phyloP scores from a whole-genome alignment of 345 rosid species.

The Ceriops tagal region DNA sequence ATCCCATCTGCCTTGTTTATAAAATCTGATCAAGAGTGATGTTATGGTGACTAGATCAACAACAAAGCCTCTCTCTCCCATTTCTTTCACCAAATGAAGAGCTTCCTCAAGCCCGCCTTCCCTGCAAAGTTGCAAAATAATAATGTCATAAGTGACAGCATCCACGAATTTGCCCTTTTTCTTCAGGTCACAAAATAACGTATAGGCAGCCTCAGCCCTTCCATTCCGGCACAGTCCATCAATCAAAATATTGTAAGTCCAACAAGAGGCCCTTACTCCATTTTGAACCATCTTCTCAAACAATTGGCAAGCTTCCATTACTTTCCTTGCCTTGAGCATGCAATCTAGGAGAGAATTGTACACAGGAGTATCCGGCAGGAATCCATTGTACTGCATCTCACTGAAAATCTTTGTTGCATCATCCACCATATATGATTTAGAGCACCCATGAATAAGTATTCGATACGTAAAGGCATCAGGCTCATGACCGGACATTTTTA shows the following conservation, averaged over 20 bases:
- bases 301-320: slow-evolving; percentile 69
- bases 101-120: slow-evolving; percentile 77
- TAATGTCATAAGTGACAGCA: slow-evolving; percentile 72
- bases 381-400: slow-evolving; percentile 78
- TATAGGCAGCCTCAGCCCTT: slow-evolving; percentile 73
- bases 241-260: slow-evolving; percentile 83
- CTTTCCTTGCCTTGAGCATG: slow-evolving; percentile 73
- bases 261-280: slow-evolving; percentile 73
- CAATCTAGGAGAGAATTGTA: slow-evolving; percentile 78
- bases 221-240: slow-evolving; percentile 81
- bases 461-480: slow-evolving; percentile 76
- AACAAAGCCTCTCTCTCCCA: slow-evolving; percentile 66
- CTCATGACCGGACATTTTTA: slow-evolving; percentile 77
- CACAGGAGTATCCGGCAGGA: slow-evolving; percentile 50
- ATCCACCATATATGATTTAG: slow-evolving; percentile 55
- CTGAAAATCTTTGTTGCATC: slow-evolving; percentile 60
- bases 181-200: slow-evolving; percentile 78
- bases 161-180: slow-evolving; percentile 91
- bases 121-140: slow-evolving; percentile 65
- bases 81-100: slow-evolving; percentile 66
- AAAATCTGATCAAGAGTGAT: slow-evolving; percentile 69
- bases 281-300: slow-evolving; percentile 89
- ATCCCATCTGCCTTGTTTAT: slow-evolving; percentile 79
- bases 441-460: slow-evolving; percentile 72
- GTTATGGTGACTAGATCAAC: slow-evolving; percentile 84